phyloP scores from a whole-genome alignment of 192 early-diverging fungal genomes.

The Kappamyces sp. region DNA sequence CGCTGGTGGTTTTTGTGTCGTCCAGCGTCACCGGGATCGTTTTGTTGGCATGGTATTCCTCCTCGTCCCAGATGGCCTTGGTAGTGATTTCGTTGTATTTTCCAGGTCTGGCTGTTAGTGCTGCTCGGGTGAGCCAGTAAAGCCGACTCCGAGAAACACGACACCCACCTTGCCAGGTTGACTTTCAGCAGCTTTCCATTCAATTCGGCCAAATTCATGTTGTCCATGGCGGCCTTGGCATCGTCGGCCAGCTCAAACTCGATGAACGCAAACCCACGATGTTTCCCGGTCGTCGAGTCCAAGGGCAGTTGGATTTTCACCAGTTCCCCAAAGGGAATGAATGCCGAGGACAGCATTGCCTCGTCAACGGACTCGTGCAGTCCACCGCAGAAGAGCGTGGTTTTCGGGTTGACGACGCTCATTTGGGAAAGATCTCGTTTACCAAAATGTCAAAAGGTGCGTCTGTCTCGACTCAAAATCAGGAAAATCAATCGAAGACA shows the following conservation, averaged over 20 bases:
- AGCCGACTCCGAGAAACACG: no score
- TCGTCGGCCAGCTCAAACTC: constrained; percentile 84
- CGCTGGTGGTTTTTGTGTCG: constrained; percentile 14
- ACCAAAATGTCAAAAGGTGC: neutral
- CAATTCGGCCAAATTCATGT: constrained; percentile 85
- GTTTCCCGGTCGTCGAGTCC: constrained; percentile 74
- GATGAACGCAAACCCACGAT: constrained; percentile 94
- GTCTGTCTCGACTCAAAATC: neutral
- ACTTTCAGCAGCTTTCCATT: constrained; percentile 86
- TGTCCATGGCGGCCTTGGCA: constrained; percentile 83
- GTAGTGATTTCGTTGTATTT: constrained; percentile 16
- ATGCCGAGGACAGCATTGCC: constrained; percentile 74
- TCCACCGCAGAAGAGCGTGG: constrained; percentile 55
- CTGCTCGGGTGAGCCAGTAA: no score
- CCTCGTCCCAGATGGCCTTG: constrained; percentile 37
- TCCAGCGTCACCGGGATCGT: neutral
- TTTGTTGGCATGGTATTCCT: constrained; percentile 16
- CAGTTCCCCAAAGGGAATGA: constrained; percentile 96
- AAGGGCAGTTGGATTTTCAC: constrained; percentile 77
- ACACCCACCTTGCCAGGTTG: constrained; percentile 66
- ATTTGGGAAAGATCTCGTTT: neutral
- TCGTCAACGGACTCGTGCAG: constrained; percentile 75
- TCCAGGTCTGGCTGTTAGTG: neutral
- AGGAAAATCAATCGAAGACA: constrained; percentile 50
- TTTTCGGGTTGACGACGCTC: constrained; percentile 22